Evolutionary conservation across 2,329 filamentous ascomycete species (phyloP).

Genomic region (Triangularia setosa): DNA sequence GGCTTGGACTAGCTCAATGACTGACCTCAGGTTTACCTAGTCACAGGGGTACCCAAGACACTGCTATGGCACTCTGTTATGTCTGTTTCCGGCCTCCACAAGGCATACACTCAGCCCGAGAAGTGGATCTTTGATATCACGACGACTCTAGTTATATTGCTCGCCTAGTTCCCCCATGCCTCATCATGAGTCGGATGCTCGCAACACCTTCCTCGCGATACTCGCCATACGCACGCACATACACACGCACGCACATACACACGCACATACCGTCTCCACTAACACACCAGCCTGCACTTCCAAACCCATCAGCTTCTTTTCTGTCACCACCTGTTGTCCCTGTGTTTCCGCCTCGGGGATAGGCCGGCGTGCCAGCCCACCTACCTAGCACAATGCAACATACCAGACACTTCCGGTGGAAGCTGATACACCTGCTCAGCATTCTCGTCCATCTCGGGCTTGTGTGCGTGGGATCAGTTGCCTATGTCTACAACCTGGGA

Average conservation of each 20-base stretch:
- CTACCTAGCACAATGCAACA: conserved; percentile 15
- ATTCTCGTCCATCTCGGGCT: conserved; percentile 24
- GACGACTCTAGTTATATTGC: not conserved
- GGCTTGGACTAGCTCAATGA: not conserved
- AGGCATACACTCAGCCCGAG: not conserved
- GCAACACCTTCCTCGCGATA: not conserved
- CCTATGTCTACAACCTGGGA: conserved; percentile 19
- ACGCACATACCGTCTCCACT: not conserved
- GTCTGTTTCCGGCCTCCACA: conserved; percentile 6
- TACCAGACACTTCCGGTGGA: conserved; percentile 25
- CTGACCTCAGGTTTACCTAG: not conserved
- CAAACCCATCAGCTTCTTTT: not conserved
- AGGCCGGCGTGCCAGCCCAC: not conserved
- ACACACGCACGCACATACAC: not conserved
- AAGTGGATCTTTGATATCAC: conserved; percentile 1
- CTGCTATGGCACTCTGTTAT: not conserved
- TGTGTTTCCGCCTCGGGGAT: not conserved
- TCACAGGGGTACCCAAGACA: not conserved
- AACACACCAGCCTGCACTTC: not conserved
- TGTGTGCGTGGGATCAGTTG: conserved; percentile 14
- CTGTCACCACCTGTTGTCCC: not conserved
- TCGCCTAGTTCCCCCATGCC: not conserved
- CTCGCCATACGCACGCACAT: not conserved
- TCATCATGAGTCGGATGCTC: not conserved
- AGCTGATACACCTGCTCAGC: conserved; percentile 19